phyloP scores from a whole-genome alignment of 306 rosid genomes.

The Prunus salicina region DNA sequence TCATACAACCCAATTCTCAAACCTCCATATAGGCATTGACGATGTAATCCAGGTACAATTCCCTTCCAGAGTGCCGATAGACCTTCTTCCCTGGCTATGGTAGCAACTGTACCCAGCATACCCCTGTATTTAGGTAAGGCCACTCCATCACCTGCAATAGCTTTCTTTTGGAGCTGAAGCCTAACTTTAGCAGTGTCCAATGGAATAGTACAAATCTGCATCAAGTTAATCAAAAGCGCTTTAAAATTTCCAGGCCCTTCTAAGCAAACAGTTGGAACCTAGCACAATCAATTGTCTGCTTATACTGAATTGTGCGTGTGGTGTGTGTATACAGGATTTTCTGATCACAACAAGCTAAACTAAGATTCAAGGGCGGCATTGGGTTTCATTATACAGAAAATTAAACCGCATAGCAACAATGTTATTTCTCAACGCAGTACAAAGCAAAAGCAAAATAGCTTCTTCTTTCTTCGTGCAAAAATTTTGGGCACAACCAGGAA shows the following conservation, averaged over 20 bases:
- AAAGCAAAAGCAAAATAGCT: not conserved
- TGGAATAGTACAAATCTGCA: conserved; percentile 80
- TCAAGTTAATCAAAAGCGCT: conserved; percentile 20
- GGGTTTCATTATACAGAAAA: not conserved
- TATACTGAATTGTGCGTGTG: not conserved
- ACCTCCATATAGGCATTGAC: conserved; percentile 89
- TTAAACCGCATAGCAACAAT: not conserved
- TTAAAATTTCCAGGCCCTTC: conserved; percentile 1
- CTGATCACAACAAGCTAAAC: not conserved
- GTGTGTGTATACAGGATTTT: not conserved
- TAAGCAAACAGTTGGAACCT: not conserved
- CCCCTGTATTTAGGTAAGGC: conserved; percentile 86
- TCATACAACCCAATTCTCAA: conserved; percentile 90
- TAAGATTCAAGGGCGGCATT: not conserved
- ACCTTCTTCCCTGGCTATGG: conserved; percentile 98
- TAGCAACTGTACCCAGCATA: conserved; percentile 83
- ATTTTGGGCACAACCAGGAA: not conserved
- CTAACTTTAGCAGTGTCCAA: conserved; percentile 98
- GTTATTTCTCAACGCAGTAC: not conserved
- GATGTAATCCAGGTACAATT: conserved; percentile 89
- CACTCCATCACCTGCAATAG: conserved; percentile 49
- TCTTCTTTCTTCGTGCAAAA: not conserved
- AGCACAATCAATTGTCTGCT: not conserved
- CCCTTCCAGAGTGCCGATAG: conserved; percentile 89
- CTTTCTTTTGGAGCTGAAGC: conserved; percentile 92